Percentiles rank a stretch among this genome's conserved stretches.
Evolutionary conservation across 306 rosid genomes (phyloP).

Genomic region (Echinosophora koreensis): DNA sequence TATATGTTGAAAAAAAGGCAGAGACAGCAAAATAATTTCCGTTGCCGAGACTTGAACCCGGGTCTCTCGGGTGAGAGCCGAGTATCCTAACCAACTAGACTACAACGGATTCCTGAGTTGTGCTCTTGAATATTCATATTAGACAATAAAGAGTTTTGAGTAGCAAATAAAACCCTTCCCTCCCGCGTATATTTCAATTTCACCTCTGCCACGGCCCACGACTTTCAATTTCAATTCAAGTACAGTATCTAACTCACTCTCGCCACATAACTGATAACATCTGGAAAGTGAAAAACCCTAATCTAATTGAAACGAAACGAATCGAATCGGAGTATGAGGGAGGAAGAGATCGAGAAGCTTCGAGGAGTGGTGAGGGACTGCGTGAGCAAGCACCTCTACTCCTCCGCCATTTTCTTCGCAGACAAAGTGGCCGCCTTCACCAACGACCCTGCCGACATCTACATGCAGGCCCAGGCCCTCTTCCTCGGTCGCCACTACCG

Average conservation of each 20-base stretch:
- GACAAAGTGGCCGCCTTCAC: constrained; percentile 92
- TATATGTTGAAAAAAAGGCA: too few species aligned
- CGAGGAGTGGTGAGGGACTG: constrained; percentile 93
- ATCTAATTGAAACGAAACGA: too few species aligned
- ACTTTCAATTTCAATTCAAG: background rate
- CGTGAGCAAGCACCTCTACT: constrained; percentile 91
- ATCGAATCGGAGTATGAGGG: constrained; percentile 63
- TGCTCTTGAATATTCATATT: too few species aligned
- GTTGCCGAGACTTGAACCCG: constrained; percentile 57
- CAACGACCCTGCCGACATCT: constrained; percentile 89
- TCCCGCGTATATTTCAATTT: constrained; percentile 41
- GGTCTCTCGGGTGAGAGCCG: constrained; percentile 60
- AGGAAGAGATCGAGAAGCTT: constrained; percentile 89
- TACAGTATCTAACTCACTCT: background rate
- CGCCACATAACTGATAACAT: background rate
- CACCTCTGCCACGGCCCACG: background rate
- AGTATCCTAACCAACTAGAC: constrained; percentile 56
- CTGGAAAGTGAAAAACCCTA: constrained; percentile 8
- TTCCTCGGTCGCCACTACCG: constrained; percentile 96
- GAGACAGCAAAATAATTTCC: background rate
- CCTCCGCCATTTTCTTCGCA: constrained; percentile 96
- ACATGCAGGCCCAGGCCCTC: constrained; percentile 98
- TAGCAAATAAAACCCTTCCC: background rate
- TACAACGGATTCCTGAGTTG: constrained; percentile 36
- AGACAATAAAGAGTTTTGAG: background rate